Base-by-base conservation (phyloP, 371 early-diverging fungal species). In the Mucor plumbeus region DNA sequence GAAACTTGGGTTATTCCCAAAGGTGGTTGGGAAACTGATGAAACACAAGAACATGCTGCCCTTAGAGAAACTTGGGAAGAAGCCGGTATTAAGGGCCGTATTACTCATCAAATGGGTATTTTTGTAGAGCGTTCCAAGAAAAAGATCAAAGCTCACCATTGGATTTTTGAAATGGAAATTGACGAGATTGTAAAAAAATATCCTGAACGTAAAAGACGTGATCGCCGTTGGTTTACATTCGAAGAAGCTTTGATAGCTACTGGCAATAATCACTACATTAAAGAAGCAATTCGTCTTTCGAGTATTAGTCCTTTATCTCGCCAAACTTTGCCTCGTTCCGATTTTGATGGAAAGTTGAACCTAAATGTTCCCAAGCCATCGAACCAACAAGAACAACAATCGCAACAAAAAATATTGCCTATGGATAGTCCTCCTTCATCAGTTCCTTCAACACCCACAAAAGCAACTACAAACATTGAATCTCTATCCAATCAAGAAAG, bases 21-120 rank as follows among this genome's bases (percentile, higher is more conserved):
- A 71, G 90, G 90, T 15, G 90, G 90, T 31, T 89, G 90, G 90
- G 90, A 89, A 67, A 75, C 75, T 33, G 88, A 89, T 56, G 90
- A 89, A 71, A 83, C 87, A 9, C 83, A 85, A 67, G 87, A 85
- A 64, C 83, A 87, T 17, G 90, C 90, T 7, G 90, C 90, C 7
- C 64, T 79, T 13, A 78, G 90, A 41, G 90, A 89, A 63, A 89
- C 90, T 4, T 89, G 87, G 84, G 90, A 89, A 76, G 90, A 89
- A 78, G 88, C 87, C 8, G 89, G 89, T 11, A 77, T 81, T 7
- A 81, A 82, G 67, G 89, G 89, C 1, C 72, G 33, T 33, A 85
- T 89, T 54, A 81, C 79, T 11, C 70, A 73, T 13, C 77, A 79
- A 40, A 53, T 89, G 15, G 89, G 89, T 36, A 79, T 82, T 7